phyloP scores from a whole-genome alignment of 2,329 filamentous ascomycete genomes.

The Phyllosticta capitalensis region DNA sequence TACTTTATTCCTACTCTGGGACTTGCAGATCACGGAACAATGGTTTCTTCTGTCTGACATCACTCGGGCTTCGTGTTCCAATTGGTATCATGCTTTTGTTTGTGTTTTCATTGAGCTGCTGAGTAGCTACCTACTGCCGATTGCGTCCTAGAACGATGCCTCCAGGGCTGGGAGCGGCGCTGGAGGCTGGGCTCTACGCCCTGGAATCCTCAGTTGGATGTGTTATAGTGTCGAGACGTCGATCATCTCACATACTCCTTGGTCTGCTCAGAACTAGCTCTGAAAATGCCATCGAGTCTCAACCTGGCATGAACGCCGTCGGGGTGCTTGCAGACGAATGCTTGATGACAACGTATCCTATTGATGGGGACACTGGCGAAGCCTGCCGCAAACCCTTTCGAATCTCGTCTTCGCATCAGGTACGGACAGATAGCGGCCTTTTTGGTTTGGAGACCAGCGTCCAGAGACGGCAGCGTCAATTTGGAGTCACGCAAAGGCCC shows the following conservation, averaged over 20 bases:
- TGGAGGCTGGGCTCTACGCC: too few relatives aligned
- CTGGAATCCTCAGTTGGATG: too few relatives aligned
- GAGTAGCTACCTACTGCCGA: too few relatives aligned
- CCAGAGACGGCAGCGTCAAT: background rate
- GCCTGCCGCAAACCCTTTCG: background rate
- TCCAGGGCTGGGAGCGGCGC: too few relatives aligned
- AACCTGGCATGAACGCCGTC: background rate
- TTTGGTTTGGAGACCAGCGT: background rate
- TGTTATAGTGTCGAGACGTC: too few relatives aligned
- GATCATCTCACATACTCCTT: background rate
- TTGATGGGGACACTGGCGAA: background rate
- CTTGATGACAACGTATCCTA: background rate
- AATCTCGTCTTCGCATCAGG: background rate
- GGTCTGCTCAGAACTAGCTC: background rate
- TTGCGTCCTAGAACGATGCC: too few relatives aligned
- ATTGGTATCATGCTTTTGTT: too few relatives aligned
- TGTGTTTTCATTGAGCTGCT: too few relatives aligned
- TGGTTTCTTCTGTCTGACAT: background rate
- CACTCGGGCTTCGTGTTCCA: too few relatives aligned
- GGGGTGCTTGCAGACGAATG: background rate
- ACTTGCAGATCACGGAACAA: background rate
- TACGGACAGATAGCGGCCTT: background rate
- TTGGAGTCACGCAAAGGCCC: background rate
- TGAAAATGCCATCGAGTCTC: background rate
- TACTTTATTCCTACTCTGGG: background rate